Evolutionary conservation across 352 stramenopile species (phyloP).

Genomic region (Phytophthora lateralis): DNA sequence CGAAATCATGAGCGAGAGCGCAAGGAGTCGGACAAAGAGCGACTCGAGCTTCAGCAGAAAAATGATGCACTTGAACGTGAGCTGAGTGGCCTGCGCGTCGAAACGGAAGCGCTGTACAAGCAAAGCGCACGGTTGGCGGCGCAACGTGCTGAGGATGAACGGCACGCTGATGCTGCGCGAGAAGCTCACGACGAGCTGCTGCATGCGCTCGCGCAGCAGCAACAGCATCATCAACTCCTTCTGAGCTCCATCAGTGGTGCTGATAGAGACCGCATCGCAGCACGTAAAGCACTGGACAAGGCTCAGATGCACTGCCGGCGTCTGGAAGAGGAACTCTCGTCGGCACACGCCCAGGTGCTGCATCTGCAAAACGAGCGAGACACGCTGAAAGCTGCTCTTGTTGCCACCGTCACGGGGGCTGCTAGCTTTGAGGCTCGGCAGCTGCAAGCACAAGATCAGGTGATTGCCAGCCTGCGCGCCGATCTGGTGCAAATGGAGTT

Average conservation of each 20-base stretch:
- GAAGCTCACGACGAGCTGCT: conserved; percentile 66
- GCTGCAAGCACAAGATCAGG: conserved; percentile 48
- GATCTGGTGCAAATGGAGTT: conserved; percentile 75
- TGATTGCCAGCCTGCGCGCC: conserved; percentile 58
- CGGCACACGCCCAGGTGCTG: conserved; percentile 45
- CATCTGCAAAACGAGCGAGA: conserved; percentile 50
- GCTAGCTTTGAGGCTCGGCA: conserved; percentile 38
- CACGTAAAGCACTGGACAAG: conserved; percentile 48
- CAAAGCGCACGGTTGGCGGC: conserved; percentile 29
- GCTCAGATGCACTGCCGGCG: conserved; percentile 54
- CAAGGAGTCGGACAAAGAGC: conserved; percentile 28
- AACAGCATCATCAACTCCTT: conserved; percentile 44
- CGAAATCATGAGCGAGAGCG: conserved; percentile 33
- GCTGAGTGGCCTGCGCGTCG: conserved; percentile 42
- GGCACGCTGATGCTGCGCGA: conserved; percentile 19
- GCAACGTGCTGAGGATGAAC: conserved; percentile 35
- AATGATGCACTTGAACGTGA: conserved; percentile 39
- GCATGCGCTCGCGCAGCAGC: conserved; percentile 44
- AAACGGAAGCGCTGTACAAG: conserved; percentile 53
- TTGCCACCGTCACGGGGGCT: conserved; percentile 24
- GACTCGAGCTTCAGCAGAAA: conserved; percentile 16
- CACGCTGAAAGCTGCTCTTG: conserved; percentile 41
- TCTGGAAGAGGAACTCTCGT: conserved; percentile 56
- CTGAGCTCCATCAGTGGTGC: conserved; percentile 27
- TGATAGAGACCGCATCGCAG: conserved; percentile 35